Conservation (phyloP, 192 early-diverging fungal genomes). For the Funneliformis geosporum region DNA sequence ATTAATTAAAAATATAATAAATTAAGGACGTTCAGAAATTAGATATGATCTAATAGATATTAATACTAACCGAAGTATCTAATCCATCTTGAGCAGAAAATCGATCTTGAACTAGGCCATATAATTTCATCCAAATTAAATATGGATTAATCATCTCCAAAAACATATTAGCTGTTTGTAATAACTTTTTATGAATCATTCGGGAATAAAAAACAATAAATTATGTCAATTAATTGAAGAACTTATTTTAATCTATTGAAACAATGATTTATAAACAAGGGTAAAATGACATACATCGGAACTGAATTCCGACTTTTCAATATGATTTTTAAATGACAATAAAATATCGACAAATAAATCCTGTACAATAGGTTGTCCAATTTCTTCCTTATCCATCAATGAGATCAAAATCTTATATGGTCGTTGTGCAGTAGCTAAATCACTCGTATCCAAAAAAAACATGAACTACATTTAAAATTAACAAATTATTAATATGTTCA, state of each 20-base stretch:
- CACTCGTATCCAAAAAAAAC: conserved; percentile 38
- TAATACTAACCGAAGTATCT: conserved; percentile 32
- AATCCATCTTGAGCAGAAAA: conserved; percentile 41
- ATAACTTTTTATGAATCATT: conserved; percentile 47
- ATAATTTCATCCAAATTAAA: conserved; percentile 77
- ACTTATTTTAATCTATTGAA: neutral
- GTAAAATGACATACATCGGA: conserved; percentile 39
- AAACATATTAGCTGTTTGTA: conserved; percentile 86
- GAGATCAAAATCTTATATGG: conserved; percentile 86
- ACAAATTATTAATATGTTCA: neutral
- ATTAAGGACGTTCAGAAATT: neutral
- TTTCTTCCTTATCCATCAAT: conserved; percentile 80
- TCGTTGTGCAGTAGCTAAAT: conserved; percentile 51
- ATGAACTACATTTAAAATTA: conserved; percentile 31
- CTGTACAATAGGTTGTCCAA: conserved; percentile 76
- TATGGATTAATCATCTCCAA: conserved; percentile 88
- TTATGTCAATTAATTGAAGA: too few relatives aligned
- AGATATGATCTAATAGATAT: neutral
- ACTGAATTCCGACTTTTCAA: conserved; percentile 41
- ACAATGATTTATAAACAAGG: neutral
- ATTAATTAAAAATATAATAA: conserved; percentile 14
- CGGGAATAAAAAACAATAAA: neutral
- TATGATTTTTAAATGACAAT: conserved; percentile 61
- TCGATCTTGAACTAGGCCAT: conserved; percentile 51
- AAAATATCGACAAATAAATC: conserved; percentile 73